A percentile compares a stretch with the other conserved stretches of the same genome.
Conservation (phyloP, 2,329 filamentous ascomycete genomes). For the Bipolaris sorokiniana region DNA sequence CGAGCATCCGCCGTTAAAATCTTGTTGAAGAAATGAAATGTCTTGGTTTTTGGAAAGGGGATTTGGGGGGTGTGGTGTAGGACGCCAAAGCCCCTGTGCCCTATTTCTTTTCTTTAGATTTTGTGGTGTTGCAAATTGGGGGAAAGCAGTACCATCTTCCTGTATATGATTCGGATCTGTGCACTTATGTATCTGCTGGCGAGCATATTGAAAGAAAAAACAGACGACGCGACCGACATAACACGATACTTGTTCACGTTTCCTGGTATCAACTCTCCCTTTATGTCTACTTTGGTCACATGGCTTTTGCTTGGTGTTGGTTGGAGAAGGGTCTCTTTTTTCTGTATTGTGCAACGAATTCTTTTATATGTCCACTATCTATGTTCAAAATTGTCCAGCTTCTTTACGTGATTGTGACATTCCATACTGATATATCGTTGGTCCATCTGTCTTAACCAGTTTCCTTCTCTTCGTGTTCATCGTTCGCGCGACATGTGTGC, state of each 20-base stretch:
- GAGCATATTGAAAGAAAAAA: constrained; percentile 23
- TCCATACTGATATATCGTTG: neutral
- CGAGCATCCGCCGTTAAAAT: constrained; percentile 30
- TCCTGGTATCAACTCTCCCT: neutral
- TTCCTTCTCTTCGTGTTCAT: neutral
- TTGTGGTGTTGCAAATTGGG: constrained; percentile 20
- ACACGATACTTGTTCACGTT: constrained; percentile 21
- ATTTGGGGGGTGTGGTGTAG: neutral
- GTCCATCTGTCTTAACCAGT: neutral
- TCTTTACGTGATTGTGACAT: neutral
- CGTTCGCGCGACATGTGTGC: neutral
- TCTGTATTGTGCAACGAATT: neutral
- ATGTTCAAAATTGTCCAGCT: neutral
- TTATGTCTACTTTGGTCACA: constrained; percentile 2
- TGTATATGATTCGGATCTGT: constrained; percentile 37
- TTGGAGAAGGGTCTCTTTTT: neutral
- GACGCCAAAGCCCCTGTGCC: neutral
- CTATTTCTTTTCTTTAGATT: constrained; percentile 7
- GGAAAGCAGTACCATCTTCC: constrained; percentile 24
- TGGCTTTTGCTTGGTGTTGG: neutral
- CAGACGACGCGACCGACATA: constrained; percentile 18
- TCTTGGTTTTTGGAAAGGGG: neutral
- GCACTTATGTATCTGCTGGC: constrained; percentile 23
- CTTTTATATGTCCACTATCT: neutral
- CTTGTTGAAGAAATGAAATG: constrained; percentile 37